Evolutionary conservation across 1,284 basidiomycete genomes (phyloP).

Genomic region (Apiotrichum siamense): DNA sequence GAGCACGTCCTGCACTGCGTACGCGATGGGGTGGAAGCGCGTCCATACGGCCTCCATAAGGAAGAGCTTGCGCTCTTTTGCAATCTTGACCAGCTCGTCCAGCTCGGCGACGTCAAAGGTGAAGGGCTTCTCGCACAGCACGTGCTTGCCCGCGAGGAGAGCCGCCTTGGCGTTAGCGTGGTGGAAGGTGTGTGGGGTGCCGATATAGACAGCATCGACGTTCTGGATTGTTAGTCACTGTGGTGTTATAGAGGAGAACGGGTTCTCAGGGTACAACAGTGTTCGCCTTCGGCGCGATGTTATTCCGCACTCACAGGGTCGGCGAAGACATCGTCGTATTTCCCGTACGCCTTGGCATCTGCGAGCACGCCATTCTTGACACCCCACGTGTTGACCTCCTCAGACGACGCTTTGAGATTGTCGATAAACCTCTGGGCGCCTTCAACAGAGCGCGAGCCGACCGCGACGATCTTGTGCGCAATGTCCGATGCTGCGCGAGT

Average conservation of each 20-base stretch:
- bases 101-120: conserved; percentile 51
- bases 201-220: conserved; percentile 74
- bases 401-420: conserved; percentile 28
- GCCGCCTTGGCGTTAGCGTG: conserved; percentile 71
- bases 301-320: conserved; percentile 54
- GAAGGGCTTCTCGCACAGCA: conserved; percentile 72
- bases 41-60: conserved; percentile 66
- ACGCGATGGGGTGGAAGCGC: conserved; percentile 46
- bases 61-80: conserved; percentile 70
- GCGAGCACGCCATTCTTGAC: conserved; percentile 29
- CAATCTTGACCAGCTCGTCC: conserved; percentile 61
- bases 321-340: conserved; percentile 68
- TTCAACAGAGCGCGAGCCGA: conserved; percentile 66
- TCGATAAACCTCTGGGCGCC: conserved; percentile 69
- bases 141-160: conserved; percentile 72
- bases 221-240: conserved; percentile 49
- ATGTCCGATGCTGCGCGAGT: conserved; percentile 64
- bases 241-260: too few relatives aligned
- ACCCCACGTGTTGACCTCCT: conserved; percentile 29
- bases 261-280: too few relatives aligned
- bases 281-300: background rate
- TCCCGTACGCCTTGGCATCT: conserved; percentile 63
- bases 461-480: conserved; percentile 66
- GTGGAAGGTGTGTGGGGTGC: conserved; percentile 81
- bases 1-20: conserved; percentile 41